These are phyloP conservation scores for Dalbergia cultrata DNA, from an alignment of 306 rosid species.

Conservation along the genomic window DNA sequence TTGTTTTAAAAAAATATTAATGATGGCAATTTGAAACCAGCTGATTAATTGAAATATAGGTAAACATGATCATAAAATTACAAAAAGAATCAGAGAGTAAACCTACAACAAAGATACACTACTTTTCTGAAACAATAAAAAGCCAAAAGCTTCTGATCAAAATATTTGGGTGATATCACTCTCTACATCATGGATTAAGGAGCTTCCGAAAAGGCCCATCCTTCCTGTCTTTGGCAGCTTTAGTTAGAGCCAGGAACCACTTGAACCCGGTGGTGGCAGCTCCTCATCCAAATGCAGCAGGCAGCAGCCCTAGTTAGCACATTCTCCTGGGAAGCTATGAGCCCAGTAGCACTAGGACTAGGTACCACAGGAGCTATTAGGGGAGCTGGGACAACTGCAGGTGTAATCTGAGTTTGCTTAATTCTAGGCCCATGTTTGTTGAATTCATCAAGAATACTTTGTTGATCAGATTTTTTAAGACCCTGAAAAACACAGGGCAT, in stretches of 20 bases:
- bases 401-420: slow-evolving; percentile 69
- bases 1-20: too few relatives aligned
- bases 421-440: slow-evolving; percentile 92
- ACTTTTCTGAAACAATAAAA: neutral
- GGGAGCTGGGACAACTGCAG: slow-evolving; percentile 58
- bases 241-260: slow-evolving; percentile 96
- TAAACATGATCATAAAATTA: slow-evolving; percentile 41
- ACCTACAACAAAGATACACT: slow-evolving; percentile 28
- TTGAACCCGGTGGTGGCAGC: slow-evolving; percentile 98
- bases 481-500: slow-evolving; percentile 68
- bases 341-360: slow-evolving; percentile 65
- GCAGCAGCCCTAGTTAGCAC: slow-evolving; percentile 97
- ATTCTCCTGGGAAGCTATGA: slow-evolving; percentile 78
- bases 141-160: slow-evolving; percentile 4
- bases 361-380: slow-evolving; percentile 62
- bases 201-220: slow-evolving; percentile 97
- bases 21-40: too few relatives aligned
- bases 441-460: slow-evolving; percentile 91
- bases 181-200: slow-evolving; percentile 70
- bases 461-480: slow-evolving; percentile 88
- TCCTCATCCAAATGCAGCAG: slow-evolving; percentile 96
- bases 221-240: slow-evolving; percentile 97
- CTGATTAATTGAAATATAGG: slow-evolving; percentile 36
- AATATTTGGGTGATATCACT: slow-evolving; percentile 36
- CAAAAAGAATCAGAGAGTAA: slow-evolving; percentile 47